Base-by-base conservation (phyloP, 2,329 filamentous ascomycete species). In the Neofusicoccum parvum region DNA sequence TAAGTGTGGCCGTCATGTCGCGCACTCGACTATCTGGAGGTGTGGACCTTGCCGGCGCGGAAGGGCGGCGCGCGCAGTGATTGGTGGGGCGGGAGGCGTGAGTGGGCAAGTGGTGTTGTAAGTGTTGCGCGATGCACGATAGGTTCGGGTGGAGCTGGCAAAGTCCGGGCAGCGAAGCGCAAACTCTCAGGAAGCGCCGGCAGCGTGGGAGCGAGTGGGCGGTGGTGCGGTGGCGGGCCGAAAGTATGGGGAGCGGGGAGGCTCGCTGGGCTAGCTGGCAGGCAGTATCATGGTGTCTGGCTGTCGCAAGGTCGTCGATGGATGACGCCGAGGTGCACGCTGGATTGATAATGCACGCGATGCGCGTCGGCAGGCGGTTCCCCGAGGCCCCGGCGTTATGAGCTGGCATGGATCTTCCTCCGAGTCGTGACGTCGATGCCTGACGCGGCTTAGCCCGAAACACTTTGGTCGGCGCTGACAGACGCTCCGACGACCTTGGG, bases 351-450 rank as follows among this genome's bases (percentile, higher is more conserved):
- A 60, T 58, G 39, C 54, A 32, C 10, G 37, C 27, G 27, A 32
- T 59, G 34, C 27, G 56, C 23, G 32, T 46, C 56, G 56, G 56
- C 56, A 36, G 14, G 56, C 56, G n/a, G 56, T 48, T 37, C 56
- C 32, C 56, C 56, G 56, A 60, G 10, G 23, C 4, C 15, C 56
- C 43, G 56, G 56, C 43, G 56, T 37, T 46, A 15, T 60, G 56
- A 60, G 56, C 27, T 60, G 56, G 56, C 56, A 48, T 60, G 41
- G 56, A 20, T 32, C 27, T 32, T 9, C 6, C 56, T 36, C 56
- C 41, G 43, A 60, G 43, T 60, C 56, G 56, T 60, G 56, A 60
- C 56, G 56, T 60, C 41, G 56, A 46, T 48, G 56, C 43, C 56
- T 9, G 36, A 15, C 54, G 11, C 1, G 39, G 43, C 56, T 17